These are phyloP conservation scores for Ustilago tritici DNA, from an alignment of 1,284 basidiomycete genomes.

Conservation along the genomic window DNA sequence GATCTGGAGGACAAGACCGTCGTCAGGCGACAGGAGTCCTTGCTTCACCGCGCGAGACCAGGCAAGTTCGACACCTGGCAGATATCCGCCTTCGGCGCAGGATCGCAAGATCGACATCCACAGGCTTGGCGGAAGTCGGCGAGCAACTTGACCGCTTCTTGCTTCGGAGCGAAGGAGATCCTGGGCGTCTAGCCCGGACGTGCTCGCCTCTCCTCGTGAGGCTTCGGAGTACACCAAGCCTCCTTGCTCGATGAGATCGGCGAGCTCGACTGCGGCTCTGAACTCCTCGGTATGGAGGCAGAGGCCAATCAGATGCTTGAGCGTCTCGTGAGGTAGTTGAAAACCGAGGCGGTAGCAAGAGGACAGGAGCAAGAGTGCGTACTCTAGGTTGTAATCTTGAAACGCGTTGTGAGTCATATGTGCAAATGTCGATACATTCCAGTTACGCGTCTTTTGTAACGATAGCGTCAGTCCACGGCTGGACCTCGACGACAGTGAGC, in stretches of 20 bases:
- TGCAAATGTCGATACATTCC: conserved; percentile 53
- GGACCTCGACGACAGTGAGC: background rate
- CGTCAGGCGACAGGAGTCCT: conserved; percentile 43
- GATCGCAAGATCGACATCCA: conserved; percentile 60
- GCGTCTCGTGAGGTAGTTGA: conserved; percentile 30
- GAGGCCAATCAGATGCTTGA: conserved; percentile 24
- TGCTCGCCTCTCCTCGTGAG: background rate
- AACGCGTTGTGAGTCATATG: conserved; percentile 46
- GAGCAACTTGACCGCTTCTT: conserved; percentile 22
- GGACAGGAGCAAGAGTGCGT: conserved; percentile 43
- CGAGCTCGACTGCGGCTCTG: conserved; percentile 52
- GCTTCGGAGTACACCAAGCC: conserved; percentile 18
- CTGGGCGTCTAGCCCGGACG: background rate
- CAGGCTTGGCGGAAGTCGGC: conserved; percentile 32
- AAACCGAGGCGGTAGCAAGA: conserved; percentile 30
- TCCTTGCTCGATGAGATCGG: conserved; percentile 37
- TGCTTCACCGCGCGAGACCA: conserved; percentile 49
- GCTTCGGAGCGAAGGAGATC: conserved; percentile 13
- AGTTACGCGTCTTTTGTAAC: conserved; percentile 31
- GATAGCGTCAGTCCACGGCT: conserved; percentile 15
- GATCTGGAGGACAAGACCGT: conserved; percentile 48
- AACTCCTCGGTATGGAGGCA: conserved; percentile 45
- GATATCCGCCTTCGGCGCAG: conserved; percentile 51
- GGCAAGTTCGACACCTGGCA: conserved; percentile 53
- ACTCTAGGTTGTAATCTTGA: conserved; percentile 52